Evolutionary conservation across 208 protist species (phyloP), one percentile per base, ranked within the genome.

Genomic region (Zelonia costaricensis): DNA sequence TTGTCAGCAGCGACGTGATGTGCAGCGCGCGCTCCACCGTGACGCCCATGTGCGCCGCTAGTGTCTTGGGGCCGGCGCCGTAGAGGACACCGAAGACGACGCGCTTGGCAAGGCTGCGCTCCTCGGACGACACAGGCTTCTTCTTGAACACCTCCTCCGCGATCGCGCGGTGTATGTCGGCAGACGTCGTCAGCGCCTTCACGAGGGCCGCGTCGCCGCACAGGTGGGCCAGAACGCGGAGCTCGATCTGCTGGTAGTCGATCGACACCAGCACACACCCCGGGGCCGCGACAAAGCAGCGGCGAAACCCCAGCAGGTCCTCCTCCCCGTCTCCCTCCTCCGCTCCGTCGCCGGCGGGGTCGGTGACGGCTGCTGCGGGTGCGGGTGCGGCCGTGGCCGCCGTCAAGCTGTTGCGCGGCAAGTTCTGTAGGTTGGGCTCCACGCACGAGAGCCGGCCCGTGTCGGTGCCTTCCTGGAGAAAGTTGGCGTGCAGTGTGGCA

Each of bases 201-300:
- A 88, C 47, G 20, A 97, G 72, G 9, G 80, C 63, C 15, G 73
- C 31, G 53, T 97, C 92, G 0, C 63, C 81, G 36, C 73, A 91
- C 6, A 97, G 71, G 56, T 97, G 92, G 10, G 92, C 92, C n/a
- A 97, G 69, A 22, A 97, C 80, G 15, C 92, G 88, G 1, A 95
- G 75, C 67, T 97, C 92, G 49, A 97, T 94, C 61, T 97, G 92
- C 62, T 91, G 74, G 72, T 94, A 97, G 62, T 97, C 92, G n/a
- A 93, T 61, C 20, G 89, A 89, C 38, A 95, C 46, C 31, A 97
- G 74, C 31, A 78, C 69, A 22, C 31, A 69, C 4, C 82, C 84
- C 0, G 63, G 52, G 15, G 83, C 81, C 0, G 86, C 81, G 12
- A 91, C 63, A 59, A 96, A 93, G 64, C 86, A 93, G 27, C 78